Percentiles rank a stretch among this genome's conserved stretches.
Conservation (phyloP, 2,329 filamentous ascomycete genomes). For the Phaeosphaeriaceae sp. region DNA sequence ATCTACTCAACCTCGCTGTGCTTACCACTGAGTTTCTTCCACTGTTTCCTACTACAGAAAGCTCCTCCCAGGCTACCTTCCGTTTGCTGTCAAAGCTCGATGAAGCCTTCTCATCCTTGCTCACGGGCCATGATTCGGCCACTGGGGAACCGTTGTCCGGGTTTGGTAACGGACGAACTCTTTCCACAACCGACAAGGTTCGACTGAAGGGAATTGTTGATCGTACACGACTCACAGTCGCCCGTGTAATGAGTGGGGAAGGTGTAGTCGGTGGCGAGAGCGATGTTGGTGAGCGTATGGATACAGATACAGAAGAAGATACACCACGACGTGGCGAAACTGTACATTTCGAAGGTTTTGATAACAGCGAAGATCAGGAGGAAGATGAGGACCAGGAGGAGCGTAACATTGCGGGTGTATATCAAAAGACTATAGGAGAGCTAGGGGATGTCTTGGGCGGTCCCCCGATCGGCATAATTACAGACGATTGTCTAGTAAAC, state of each 20-base stretch:
- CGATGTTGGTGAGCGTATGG: conserved; percentile 21
- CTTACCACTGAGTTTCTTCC: conserved; percentile 74
- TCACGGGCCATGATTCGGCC: conserved; percentile 70
- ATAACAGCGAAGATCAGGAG: conserved; percentile 53
- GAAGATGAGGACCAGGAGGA: conserved; percentile 47
- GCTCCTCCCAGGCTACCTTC: conserved; percentile 71
- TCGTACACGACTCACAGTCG: conserved; percentile 72
- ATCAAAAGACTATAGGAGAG: conserved; percentile 78
- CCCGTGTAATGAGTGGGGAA: conserved; percentile 69
- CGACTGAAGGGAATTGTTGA: conserved; percentile 83
- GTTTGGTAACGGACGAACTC: conserved; percentile 66
- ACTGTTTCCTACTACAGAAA: conserved; percentile 72
- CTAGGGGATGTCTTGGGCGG: conserved; percentile 71
- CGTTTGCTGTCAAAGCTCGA: conserved; percentile 78
- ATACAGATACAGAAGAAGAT: conserved; percentile 44
- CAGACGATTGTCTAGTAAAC: conserved; percentile 44
- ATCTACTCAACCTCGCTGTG: conserved; percentile 78
- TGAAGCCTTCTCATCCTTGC: conserved; percentile 77
- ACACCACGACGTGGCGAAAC: conserved; percentile 31
- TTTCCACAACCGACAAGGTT: conserved; percentile 88
- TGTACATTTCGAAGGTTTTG: conserved; percentile 43
- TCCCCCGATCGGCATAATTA: conserved; percentile 55
- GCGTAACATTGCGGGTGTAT: conserved; percentile 65
- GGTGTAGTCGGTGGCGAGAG: conserved; percentile 49
- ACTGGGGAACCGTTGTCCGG: conserved; percentile 72